Conservation (phyloP, 345 rosid species). For the Laguncularia racemosa region DNA sequence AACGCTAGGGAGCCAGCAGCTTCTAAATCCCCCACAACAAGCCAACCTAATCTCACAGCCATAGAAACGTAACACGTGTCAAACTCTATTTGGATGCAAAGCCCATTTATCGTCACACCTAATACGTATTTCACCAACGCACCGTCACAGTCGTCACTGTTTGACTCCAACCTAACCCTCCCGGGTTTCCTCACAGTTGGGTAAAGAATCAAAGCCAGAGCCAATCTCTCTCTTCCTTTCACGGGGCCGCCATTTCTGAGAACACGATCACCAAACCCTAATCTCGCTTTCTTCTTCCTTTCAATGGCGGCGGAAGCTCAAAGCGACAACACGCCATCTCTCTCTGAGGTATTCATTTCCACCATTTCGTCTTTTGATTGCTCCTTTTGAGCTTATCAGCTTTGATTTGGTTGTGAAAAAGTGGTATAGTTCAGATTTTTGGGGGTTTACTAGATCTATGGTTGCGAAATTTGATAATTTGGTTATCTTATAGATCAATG, state of each 20-base stretch:
- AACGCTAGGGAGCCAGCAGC: too few species aligned
- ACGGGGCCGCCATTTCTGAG: slow-evolving; percentile 2
- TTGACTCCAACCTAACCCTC: too few species aligned
- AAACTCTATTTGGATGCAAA: too few species aligned
- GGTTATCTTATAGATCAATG: neutral
- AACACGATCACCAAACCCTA: neutral
- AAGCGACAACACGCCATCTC: slow-evolving; percentile 28
- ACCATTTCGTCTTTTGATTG: neutral
- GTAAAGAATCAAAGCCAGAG: too few species aligned
- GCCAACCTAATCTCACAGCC: too few species aligned
- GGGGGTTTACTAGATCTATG: neutral
- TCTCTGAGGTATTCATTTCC: slow-evolving; percentile 52
- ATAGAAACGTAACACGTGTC: too few species aligned
- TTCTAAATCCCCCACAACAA: too few species aligned
- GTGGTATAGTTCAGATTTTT: neutral
- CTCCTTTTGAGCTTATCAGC: neutral
- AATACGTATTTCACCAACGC: too few species aligned
- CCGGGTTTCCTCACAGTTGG: neutral
- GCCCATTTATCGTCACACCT: too few species aligned
- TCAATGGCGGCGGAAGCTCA: slow-evolving; percentile 65
- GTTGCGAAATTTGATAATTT: neutral
- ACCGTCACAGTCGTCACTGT: too few species aligned
- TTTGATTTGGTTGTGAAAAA: neutral
- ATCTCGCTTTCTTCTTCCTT: slow-evolving; percentile 8
- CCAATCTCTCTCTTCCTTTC: neutral